These are phyloP conservation scores for Debaryomyces nepalensis DNA, from an alignment of 1,139 yeast genomes.

Conservation along the genomic window DNA sequence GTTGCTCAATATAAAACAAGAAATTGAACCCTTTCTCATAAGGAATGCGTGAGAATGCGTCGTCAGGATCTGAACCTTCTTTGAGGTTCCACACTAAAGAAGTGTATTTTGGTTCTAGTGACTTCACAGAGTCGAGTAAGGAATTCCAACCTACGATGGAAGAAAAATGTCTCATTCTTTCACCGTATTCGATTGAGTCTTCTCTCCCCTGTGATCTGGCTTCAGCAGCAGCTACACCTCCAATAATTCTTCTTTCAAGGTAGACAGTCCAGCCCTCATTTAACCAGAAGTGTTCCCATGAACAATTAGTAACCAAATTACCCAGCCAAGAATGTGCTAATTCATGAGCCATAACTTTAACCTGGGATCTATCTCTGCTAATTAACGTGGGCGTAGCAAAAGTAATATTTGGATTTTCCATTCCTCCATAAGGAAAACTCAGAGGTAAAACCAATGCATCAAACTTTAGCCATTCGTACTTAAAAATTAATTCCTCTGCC, in stretches of 20 bases:
- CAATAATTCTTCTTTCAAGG: constrained; percentile 40
- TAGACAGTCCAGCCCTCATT: constrained; percentile 49
- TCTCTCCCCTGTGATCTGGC: constrained; percentile 27
- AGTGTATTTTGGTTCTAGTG: constrained; percentile 27
- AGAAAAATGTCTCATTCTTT: constrained; percentile 36
- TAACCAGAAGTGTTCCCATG: constrained; percentile 47
- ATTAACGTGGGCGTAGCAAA: constrained; percentile 44
- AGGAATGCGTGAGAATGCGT: constrained; percentile 39
- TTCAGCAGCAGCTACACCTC: constrained; percentile 33
- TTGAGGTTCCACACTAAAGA: constrained; percentile 36
- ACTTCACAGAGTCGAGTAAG: constrained; percentile 28
- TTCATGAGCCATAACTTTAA: constrained; percentile 43
- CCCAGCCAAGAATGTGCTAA: constrained; percentile 47
- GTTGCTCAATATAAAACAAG: constrained; percentile 34
- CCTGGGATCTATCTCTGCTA: constrained; percentile 40
- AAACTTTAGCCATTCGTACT: constrained; percentile 40
- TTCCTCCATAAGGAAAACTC: constrained; percentile 46
- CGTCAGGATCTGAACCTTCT: constrained; percentile 35
- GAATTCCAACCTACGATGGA: constrained; percentile 38
- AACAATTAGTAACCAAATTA: constrained; percentile 40
- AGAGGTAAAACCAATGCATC: constrained; percentile 40
- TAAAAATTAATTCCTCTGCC: constrained; percentile 38
- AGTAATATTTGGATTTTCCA: constrained; percentile 46
- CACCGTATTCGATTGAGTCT: constrained; percentile 31
- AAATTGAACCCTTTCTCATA: constrained; percentile 44